Conservation (phyloP, 345 rosid species). For the Hirschfeldia incana region DNA sequence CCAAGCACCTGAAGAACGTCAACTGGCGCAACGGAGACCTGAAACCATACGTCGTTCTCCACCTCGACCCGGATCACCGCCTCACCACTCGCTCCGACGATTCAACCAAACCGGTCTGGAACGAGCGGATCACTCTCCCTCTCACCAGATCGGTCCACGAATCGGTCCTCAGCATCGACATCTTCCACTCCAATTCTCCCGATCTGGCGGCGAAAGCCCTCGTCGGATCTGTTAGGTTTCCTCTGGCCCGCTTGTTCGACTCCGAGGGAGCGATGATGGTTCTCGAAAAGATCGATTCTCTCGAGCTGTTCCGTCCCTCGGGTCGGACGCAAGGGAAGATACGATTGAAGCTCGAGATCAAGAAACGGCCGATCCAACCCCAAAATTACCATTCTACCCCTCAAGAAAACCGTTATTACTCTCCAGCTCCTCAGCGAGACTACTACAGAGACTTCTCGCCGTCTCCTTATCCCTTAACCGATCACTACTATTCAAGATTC, state of each 20-base stretch:
- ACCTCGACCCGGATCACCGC: conserved; percentile 49
- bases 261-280: conserved; percentile 34
- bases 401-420: conserved; percentile 43
- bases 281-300: conserved; percentile 33
- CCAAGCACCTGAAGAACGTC: conserved; percentile 63
- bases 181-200: conserved; percentile 52
- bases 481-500: conserved; percentile 45
- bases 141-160: conserved; percentile 47
- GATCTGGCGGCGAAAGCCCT: conserved; percentile 56
- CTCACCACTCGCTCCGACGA: conserved; percentile 55
- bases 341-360: conserved; percentile 47
- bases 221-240: conserved; percentile 58
- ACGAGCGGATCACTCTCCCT: conserved; percentile 53
- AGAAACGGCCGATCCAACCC: conserved; percentile 39
- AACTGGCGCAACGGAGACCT: conserved; percentile 68
- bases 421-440: conserved; percentile 44
- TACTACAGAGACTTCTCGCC: conserved; percentile 47
- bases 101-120: conserved; percentile 52
- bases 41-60: conserved; percentile 56
- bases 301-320: conserved; percentile 62
- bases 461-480: conserved; percentile 36
- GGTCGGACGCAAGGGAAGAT: conserved; percentile 70
- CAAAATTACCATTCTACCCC: conserved; percentile 45
- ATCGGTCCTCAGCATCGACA: conserved; percentile 49
- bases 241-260: conserved; percentile 48